Evolutionary conservation across 176 grass and related monocot species (phyloP).

Genomic region (Paspalum notatum): DNA sequence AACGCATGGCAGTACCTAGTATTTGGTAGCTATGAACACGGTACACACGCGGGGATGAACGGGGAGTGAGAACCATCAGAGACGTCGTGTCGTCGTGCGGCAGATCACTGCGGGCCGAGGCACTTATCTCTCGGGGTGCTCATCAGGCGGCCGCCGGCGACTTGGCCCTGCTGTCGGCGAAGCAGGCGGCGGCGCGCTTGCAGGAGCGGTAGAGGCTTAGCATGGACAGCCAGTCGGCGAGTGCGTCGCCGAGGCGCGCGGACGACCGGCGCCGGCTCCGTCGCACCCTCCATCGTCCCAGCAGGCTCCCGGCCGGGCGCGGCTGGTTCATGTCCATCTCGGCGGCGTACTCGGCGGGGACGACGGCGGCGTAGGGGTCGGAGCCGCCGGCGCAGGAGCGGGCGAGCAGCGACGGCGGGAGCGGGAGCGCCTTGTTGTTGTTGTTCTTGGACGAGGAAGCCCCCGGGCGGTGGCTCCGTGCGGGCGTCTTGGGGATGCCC

Average conservation of each 20-base stretch:
- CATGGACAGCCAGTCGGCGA: conserved; percentile 44
- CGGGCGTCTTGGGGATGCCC: conserved; percentile 57
- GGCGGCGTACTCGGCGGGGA: conserved; percentile 44
- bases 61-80: background rate
- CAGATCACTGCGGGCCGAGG: background rate
- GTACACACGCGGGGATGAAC: background rate
- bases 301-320: background rate
- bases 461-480: background rate
- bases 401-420: conserved; percentile 52
- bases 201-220: conserved; percentile 62
- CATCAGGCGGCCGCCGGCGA: background rate
- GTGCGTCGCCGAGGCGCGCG: conserved; percentile 25
- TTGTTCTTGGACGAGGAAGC: conserved; percentile 18
- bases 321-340: background rate
- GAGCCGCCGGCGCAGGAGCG: conserved; percentile 23
- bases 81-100: background rate
- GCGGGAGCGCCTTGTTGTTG: conserved; percentile 38
- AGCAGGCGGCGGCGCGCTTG: conserved; percentile 53
- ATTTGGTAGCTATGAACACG: conserved; percentile 1
- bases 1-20: background rate
- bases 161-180: conserved; percentile 41
- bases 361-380: conserved; percentile 44
- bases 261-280: background rate
- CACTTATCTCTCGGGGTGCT: conserved; percentile 19
- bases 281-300: background rate